These are phyloP conservation scores for Xylariomycetidae sp. DNA, from an alignment of 2,329 filamentous ascomycete genomes.

Conservation along the genomic window DNA sequence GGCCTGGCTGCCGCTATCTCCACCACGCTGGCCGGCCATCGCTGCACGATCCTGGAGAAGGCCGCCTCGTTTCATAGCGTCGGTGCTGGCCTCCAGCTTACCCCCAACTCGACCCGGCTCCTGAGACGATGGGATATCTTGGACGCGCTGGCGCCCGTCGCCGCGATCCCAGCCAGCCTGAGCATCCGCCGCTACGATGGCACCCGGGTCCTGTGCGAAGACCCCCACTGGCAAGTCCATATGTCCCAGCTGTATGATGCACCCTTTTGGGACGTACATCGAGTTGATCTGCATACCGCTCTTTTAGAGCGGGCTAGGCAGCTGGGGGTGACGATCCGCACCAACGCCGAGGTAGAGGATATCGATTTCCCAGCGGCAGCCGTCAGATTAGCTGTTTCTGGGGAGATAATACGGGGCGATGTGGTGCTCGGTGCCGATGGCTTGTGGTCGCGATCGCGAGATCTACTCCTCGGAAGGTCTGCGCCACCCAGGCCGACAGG, in stretches of 20 bases:
- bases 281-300: slow-evolving; percentile 24
- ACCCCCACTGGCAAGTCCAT: slow-evolving; percentile 13
- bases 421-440: slow-evolving; percentile 46
- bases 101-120: slow-evolving; percentile 14
- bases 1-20: slow-evolving; percentile 15
- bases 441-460: slow-evolving; percentile 38
- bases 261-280: slow-evolving; percentile 45
- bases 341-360: slow-evolving; percentile 9
- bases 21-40: slow-evolving; percentile 12
- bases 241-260: slow-evolving; percentile 12
- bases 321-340: slow-evolving; percentile 10
- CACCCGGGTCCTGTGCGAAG: slow-evolving; percentile 9
- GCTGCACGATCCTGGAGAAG: slow-evolving; percentile 13
- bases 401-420: slow-evolving; percentile 32
- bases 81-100: slow-evolving; percentile 12
- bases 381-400: slow-evolving; percentile 31
- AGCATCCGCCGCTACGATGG: slow-evolving; percentile 15
- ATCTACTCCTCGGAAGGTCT: slow-evolving; percentile 36
- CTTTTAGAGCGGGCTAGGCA: slow-evolving; percentile 12
- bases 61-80: slow-evolving; percentile 3
- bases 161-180: slow-evolving; percentile 10
- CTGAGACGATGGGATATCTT: slow-evolving; percentile 13
- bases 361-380: slow-evolving; percentile 41
- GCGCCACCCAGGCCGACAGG: slow-evolving; percentile 47
- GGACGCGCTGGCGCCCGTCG: slow-evolving; percentile 11